A percentile compares a stretch with the other conserved stretches of the same genome.
phyloP scores from a whole-genome alignment of 2,329 filamentous ascomycete species.

The Eutypella sp. region DNA sequence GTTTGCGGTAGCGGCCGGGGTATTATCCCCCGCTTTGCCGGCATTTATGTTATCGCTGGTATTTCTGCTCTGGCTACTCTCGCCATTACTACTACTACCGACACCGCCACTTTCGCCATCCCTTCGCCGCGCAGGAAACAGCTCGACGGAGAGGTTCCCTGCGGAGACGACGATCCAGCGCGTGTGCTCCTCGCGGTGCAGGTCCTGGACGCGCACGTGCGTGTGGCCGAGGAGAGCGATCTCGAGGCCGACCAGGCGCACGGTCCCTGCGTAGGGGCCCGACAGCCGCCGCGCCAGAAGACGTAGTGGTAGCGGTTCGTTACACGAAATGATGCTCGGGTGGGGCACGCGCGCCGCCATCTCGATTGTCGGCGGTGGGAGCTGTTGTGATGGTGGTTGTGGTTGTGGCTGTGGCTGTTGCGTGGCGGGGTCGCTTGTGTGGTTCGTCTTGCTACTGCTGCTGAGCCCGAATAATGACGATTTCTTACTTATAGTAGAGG shows the following conservation, averaged over 20 bases:
- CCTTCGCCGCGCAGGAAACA: too few relatives aligned
- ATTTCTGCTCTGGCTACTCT: too few relatives aligned
- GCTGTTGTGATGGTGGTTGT: slow-evolving; percentile 32
- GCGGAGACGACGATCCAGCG: slow-evolving; percentile 72
- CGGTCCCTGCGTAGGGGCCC: slow-evolving; percentile 60
- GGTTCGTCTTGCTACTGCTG: slow-evolving; percentile 15
- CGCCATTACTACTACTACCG: too few relatives aligned
- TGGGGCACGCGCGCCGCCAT: slow-evolving; percentile 74
- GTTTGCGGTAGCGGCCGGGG: too few relatives aligned
- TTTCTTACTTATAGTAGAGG: too few relatives aligned
- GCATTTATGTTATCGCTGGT: too few relatives aligned
- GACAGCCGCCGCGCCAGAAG: slow-evolving; percentile 72
- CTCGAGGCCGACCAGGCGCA: slow-evolving; percentile 75
- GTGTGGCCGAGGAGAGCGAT: slow-evolving; percentile 79
- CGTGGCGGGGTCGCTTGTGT: slow-evolving; percentile 19
- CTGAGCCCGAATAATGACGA: slow-evolving; percentile 52
- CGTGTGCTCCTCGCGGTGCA: slow-evolving; percentile 63
- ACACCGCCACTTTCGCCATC: too few relatives aligned
- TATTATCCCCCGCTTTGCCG: too few relatives aligned
- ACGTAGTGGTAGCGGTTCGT: slow-evolving; percentile 75
- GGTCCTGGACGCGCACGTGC: slow-evolving; percentile 70
- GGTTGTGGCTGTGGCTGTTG: slow-evolving; percentile 7
- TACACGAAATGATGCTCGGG: slow-evolving; percentile 84
- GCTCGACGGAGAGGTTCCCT: slow-evolving; percentile 64
- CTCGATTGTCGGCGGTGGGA: slow-evolving; percentile 74